phyloP scores from a whole-genome alignment of 768 basidiomycete genomes.

The Pulveroboletus frians region DNA sequence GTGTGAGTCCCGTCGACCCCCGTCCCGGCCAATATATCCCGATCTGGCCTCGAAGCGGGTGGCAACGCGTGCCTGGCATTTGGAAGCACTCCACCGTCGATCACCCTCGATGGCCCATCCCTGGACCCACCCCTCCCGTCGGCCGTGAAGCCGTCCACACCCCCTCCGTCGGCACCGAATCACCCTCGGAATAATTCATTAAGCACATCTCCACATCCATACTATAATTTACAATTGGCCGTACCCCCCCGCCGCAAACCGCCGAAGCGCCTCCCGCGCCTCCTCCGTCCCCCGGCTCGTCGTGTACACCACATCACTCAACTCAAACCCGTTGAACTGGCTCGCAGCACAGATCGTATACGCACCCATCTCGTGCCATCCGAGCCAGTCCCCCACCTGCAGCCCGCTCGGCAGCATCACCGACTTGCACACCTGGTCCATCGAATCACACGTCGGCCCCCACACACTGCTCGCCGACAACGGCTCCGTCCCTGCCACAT shows the following conservation, averaged over 20 bases:
- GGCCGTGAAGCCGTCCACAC: background rate
- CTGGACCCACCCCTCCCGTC: slow-evolving; percentile 7
- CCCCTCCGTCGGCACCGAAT: slow-evolving; percentile 9
- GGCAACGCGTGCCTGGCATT: slow-evolving; percentile 22
- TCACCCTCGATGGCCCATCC: slow-evolving; percentile 25
- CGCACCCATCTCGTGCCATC: slow-evolving; percentile 97
- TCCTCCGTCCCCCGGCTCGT: slow-evolving; percentile 52
- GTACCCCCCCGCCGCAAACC: slow-evolving; percentile 42
- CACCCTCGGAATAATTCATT: slow-evolving; percentile 9
- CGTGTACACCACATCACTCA: slow-evolving; percentile 78
- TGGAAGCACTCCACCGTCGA: slow-evolving; percentile 26
- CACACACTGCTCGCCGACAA: slow-evolving; percentile 70
- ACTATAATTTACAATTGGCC: slow-evolving; percentile 27
- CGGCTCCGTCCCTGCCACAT: slow-evolving; percentile 34
- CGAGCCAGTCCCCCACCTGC: slow-evolving; percentile 94
- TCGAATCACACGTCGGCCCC: slow-evolving; percentile 98
- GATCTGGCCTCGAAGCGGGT: slow-evolving; percentile 17
- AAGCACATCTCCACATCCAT: slow-evolving; percentile 3
- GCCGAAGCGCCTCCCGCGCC: slow-evolving; percentile 46
- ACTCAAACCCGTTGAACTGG: slow-evolving; percentile 89
- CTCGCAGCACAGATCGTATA: slow-evolving; percentile 98
- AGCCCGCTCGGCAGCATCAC: slow-evolving; percentile 61
- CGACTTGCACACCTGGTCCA: slow-evolving; percentile 80
- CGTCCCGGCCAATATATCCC: slow-evolving; percentile 14
- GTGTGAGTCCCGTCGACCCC: background rate